Evolutionary conservation across 352 stramenopile species (phyloP).

Genomic region (Thalassiosira pacifica): DNA sequence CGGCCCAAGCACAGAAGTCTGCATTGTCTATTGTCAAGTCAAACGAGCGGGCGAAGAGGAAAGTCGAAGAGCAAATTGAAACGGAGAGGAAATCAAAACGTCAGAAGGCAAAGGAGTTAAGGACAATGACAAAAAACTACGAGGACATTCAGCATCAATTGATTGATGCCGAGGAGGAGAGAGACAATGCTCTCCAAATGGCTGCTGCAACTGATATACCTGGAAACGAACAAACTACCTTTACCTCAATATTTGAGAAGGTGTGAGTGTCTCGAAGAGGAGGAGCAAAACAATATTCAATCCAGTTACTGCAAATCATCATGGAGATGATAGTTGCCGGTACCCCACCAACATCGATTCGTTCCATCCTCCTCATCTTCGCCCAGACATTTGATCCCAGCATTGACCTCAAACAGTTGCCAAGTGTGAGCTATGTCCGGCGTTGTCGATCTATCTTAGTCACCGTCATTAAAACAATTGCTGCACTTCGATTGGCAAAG

Average conservation of each 20-base stretch:
- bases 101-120: not conserved
- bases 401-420: constrained; percentile 4
- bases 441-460: constrained; percentile 1
- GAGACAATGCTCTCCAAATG: not conserved
- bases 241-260: no score
- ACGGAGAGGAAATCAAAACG: not conserved
- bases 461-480: constrained; percentile 7
- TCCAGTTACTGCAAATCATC: constrained; percentile 18
- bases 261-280: no score
- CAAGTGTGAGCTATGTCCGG: not conserved
- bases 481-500: constrained; percentile 13
- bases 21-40: not conserved
- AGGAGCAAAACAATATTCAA: no score
- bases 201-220: no score
- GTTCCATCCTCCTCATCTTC: not conserved
- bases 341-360: constrained; percentile 17
- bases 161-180: not conserved
- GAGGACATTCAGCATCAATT: not conserved
- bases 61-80: constrained; percentile 63
- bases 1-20: not conserved
- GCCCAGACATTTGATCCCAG: constrained; percentile 18
- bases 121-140: not conserved
- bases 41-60: constrained; percentile 50
- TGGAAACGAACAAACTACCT: no score
- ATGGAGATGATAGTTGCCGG: constrained; percentile 23